Evolutionary conservation across 257 asterid genomes (phyloP), one percentile per base, ranked within the genome.

Genomic region (Solanum gandarillasii): DNA sequence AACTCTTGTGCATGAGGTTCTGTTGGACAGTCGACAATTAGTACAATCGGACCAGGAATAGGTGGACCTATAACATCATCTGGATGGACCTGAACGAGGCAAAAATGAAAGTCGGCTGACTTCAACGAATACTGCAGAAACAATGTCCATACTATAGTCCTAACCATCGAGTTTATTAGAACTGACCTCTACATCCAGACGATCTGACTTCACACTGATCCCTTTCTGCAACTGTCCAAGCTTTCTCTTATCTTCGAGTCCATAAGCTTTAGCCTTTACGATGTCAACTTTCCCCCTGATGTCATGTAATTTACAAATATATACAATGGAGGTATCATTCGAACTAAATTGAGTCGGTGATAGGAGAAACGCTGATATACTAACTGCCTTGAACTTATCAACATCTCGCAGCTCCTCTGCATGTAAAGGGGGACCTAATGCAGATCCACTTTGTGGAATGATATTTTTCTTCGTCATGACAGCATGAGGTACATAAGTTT

Each of bases 391-490:
- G 67, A 79, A 79, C 67, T 79, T 79, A 18, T 2, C 38, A 25
- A 8, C 16, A 79, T 7, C 65, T 79, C 20, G 62, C 62, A 78
- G 84, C 65, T 41, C 62, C 65, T 55, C 65, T 1, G 0, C 65
- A 55, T 55, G 0, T 7, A 55, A 55, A 23, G 83, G 48, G 65
- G 84, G n/a, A 25, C 25, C 38, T 78, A 41, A 76, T 36, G 58
- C 35, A 38, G 20, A 76, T 36, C 98, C 93, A 88, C 93, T 88
- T 86, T 92, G 97, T 86, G 92, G 91, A 43, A 95, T 87, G 88
- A 96, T 96, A 74, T 90, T 87, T 38, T 96, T 87, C 83, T 97
- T 93, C 73, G 93, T 97, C 98, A 93, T 92, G 83, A 98, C 96
- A 91, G 94, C 95, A 87, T 92, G 93, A 79, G 98, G 98, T 71